Conservation (phyloP, 129 eudicot species). For the Saussurea involucrata region DNA sequence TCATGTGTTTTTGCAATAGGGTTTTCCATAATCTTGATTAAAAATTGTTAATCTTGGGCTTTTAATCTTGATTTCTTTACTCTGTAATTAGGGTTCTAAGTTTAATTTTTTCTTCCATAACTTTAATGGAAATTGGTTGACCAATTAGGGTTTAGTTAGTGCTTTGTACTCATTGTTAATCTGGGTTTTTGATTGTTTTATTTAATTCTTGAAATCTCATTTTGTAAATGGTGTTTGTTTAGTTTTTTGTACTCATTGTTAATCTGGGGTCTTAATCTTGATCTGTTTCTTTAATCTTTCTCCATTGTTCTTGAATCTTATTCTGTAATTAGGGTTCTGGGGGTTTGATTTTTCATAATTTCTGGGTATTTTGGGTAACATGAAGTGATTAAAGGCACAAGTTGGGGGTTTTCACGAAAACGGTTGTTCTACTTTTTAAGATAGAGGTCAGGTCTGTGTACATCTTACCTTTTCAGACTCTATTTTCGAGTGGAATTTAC, state of each 20-base stretch:
- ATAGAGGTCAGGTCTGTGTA: not conserved
- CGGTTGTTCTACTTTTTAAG: not conserved
- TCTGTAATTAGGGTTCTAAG: conserved; percentile 19
- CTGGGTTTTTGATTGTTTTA: not conserved
- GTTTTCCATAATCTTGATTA: conserved; percentile 5
- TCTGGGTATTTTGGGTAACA: not conserved
- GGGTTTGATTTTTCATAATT: not conserved
- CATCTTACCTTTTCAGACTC: not conserved
- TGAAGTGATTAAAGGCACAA: conserved; percentile 1
- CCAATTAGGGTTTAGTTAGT: conserved; percentile 5
- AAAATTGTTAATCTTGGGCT: conserved; percentile 22
- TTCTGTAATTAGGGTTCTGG: conserved; percentile 4
- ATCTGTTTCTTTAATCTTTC: conserved; percentile 4
- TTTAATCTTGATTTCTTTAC: conserved; percentile 9
- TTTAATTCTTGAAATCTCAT: conserved; percentile 2
- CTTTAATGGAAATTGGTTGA: conserved; percentile 9
- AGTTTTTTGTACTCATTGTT: not conserved
- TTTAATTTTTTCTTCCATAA: conserved; percentile 16
- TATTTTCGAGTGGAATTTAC: not conserved
- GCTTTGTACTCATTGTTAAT: conserved; percentile 5
- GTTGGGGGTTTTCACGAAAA: not conserved
- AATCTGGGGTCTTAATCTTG: conserved; percentile 13
- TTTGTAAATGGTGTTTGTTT: conserved; percentile 1
- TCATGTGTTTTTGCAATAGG: conserved; percentile 6
- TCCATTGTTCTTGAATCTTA: conserved; percentile 5